Evolutionary conservation across 495 filamentous ascomycete genomes (phyloP).

Genomic region (Aspergillus heteromorphus): DNA sequence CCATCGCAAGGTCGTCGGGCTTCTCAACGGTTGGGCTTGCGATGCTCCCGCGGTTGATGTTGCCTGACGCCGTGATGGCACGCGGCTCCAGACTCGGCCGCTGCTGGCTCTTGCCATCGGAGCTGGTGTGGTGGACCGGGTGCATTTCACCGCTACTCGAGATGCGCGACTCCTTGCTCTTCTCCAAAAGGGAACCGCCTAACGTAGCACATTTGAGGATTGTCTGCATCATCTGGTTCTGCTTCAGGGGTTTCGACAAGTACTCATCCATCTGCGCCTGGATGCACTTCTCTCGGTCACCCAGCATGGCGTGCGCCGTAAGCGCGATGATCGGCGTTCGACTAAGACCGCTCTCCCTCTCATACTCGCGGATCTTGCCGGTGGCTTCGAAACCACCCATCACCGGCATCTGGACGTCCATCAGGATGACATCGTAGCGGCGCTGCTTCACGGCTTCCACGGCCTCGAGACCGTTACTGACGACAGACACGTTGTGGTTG

Average conservation of each 20-base stretch:
- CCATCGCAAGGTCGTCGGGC: conserved; percentile 63
- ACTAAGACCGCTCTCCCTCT: conserved; percentile 65
- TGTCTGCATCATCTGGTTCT: conserved; percentile 97
- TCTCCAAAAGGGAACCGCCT: conserved; percentile 80
- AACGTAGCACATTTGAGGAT: conserved; percentile 94
- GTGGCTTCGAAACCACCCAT: conserved; percentile 99
- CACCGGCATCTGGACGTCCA: conserved; percentile 99
- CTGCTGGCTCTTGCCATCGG: conserved; percentile 24
- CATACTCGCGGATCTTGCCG: conserved; percentile 92
- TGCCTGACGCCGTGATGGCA: conserved; percentile 59
- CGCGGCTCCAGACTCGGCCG: conserved; percentile 48
- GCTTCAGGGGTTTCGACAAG: conserved; percentile 93
- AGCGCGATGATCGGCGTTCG: conserved; percentile 95
- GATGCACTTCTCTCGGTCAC: conserved; percentile 96
- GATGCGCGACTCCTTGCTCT: conserved; percentile 54
- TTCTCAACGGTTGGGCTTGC: conserved; percentile 59
- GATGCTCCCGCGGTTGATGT: conserved; percentile 43
- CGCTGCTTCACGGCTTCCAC: conserved; percentile 83
- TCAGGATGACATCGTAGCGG: conserved; percentile 93
- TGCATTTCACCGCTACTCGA: conserved; percentile 51
- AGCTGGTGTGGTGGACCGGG: conserved; percentile 29
- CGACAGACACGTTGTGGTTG: conserved; percentile 93
- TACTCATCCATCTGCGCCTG: conserved; percentile 99
- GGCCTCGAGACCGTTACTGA: conserved; percentile 90
- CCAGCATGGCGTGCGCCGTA: conserved; percentile 98